A percentile compares a stretch with the other conserved stretches of the same genome.
Conservation (phyloP, 2,329 filamentous ascomycete genomes). For the Xylaria sp. region DNA sequence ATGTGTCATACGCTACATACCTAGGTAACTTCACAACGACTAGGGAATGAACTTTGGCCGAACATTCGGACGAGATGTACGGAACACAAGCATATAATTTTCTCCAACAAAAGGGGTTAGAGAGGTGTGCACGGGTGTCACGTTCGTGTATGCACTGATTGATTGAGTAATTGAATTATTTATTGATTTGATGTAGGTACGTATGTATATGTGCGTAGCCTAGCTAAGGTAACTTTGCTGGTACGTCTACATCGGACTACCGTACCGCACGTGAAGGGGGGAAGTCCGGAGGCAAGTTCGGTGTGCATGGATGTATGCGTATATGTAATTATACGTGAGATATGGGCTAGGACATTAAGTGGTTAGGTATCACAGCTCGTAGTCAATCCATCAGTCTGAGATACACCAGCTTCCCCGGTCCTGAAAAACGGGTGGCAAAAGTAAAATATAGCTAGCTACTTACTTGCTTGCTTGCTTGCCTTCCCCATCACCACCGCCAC, state of each 20-base stretch:
- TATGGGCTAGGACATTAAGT: background rate
- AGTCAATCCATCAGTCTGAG: background rate
- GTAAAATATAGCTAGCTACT: background rate
- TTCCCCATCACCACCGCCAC: background rate
- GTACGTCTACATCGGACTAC: background rate
- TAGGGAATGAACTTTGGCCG: background rate
- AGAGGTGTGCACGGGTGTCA: background rate
- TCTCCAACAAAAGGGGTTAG: background rate
- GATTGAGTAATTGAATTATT: background rate
- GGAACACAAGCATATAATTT: background rate
- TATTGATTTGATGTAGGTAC: background rate
- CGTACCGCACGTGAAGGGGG: background rate
- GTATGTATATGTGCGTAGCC: too few relatives aligned
- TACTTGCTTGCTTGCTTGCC: background rate
- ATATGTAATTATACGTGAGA: background rate
- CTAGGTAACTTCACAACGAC: background rate
- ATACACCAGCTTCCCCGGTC: background rate
- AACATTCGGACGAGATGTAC: background rate
- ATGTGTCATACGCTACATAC: background rate
- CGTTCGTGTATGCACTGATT: background rate
- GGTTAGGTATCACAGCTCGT: background rate
- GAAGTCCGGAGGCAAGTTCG: background rate
- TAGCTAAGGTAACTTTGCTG: constrained; percentile 2
- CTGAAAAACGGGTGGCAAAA: background rate
- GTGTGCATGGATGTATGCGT: background rate